These are phyloP conservation scores for Davidsoniella eucalypti DNA, from an alignment of 2,329 filamentous ascomycete genomes.

Conservation along the genomic window DNA sequence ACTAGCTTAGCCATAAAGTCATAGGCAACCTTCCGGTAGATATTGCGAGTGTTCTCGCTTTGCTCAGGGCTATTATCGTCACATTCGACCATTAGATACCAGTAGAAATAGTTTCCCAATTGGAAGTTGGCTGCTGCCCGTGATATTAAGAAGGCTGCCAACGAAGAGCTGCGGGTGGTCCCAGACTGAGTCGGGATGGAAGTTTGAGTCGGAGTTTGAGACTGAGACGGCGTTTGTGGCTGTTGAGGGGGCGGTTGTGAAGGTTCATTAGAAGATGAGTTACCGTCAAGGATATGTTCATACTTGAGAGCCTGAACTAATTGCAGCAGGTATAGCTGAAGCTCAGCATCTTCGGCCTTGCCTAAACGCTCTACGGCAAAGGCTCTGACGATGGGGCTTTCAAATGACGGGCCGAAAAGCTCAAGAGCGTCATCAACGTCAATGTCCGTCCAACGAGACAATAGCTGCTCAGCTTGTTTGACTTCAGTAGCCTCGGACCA, in stretches of 20 bases:
- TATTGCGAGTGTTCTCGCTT: conserved; percentile 55
- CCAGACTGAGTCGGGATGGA: conserved; percentile 19
- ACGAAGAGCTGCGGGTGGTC: conserved; percentile 52
- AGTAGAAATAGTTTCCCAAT: conserved; percentile 88
- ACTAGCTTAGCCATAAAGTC: conserved; percentile 88
- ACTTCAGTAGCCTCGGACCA: conserved; percentile 79
- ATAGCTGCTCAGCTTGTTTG: conserved; percentile 73
- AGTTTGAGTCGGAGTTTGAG: conserved; percentile 53
- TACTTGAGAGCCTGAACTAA: conserved; percentile 93
- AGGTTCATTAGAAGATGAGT: too few species aligned
- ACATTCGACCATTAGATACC: conserved; percentile 97
- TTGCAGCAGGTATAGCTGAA: conserved; percentile 81
- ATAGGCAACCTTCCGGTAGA: conserved; percentile 86
- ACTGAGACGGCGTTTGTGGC: neutral
- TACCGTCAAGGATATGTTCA: conserved; percentile 46
- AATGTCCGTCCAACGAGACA: conserved; percentile 90
- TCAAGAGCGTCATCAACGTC: conserved; percentile 94
- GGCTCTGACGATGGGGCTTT: conserved; percentile 71
- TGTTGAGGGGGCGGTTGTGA: conserved; percentile 22
- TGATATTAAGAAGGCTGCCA: conserved; percentile 77
- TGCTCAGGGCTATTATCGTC: conserved; percentile 69
- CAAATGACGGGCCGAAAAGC: conserved; percentile 79
- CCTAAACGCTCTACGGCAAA: conserved; percentile 86
- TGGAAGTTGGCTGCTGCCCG: conserved; percentile 77
- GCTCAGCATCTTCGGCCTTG: conserved; percentile 82